Evolutionary conservation across 805 yeast genomes (phyloP), one percentile per base, ranked within the genome.

Genomic region (Ogataea paradorogensis): DNA sequence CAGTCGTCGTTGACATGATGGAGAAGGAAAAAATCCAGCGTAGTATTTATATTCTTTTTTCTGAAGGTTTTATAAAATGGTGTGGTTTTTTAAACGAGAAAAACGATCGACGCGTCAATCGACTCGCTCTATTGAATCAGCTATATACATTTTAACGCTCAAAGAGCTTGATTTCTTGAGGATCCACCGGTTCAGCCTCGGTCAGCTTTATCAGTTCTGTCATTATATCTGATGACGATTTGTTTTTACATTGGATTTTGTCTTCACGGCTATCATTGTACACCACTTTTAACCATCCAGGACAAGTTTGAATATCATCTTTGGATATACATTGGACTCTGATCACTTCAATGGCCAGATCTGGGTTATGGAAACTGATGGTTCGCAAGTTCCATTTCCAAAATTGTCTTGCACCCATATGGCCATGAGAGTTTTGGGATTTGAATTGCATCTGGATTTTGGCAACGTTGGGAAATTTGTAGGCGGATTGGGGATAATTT

Each of bases 361-460:
- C 65, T n/a, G 91, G 90, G 61, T 89, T 89, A 66, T 87, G 90
- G 61, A 84, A 89, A 58, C 78, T 81, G 47, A 89, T 70, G 6
- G 89, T 78, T 18, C 93, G 95, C 42, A 89, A 67, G 62, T 78
- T 74, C 36, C 70, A 65, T 51, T 76, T 77, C 93, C 95, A 85
- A 63, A 89, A 86, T 49, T 75, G 74, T 52, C 81, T 77, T 40
- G 84, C 75, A 2, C 90, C 90, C 65, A 73, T 69, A 51, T 82
- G 80, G 1, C 85, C 83, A 47, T 69, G 59, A 22, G 68, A 62
- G 46, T 66, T 66, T 33, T 61, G 62, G 35, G 58, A 65, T 49
- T 78, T 78, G 56, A 83, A 71, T 16, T 75, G 56, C 38, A 83
- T 54, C 50, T 80, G 81, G 26, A 83, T 54, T 40, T 67, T 66